These are phyloP conservation scores for Primulina huaijiensis DNA, from an alignment of 257 asterid species.

Conservation along the genomic window DNA sequence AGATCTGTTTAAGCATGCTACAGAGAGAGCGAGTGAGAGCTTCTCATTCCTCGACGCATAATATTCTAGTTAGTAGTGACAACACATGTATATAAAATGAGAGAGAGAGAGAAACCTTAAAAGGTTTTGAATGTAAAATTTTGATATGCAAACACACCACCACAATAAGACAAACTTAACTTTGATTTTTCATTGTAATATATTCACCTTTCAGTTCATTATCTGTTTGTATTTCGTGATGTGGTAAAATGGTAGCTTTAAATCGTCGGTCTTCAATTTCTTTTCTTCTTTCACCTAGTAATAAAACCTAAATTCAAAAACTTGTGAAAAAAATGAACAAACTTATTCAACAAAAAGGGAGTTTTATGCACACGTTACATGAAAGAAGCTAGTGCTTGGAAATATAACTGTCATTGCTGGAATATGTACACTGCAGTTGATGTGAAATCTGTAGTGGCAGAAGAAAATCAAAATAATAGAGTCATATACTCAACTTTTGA, in stretches of 20 bases:
- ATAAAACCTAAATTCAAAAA: background rate
- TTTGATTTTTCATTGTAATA: background rate
- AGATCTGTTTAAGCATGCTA: slow-evolving; percentile 37
- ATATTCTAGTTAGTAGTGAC: background rate
- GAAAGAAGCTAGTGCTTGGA: background rate
- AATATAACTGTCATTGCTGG: background rate
- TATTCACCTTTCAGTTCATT: background rate
- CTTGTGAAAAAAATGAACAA: too few relatives aligned
- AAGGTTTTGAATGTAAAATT: background rate
- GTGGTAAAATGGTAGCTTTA: background rate
- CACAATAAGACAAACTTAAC: background rate
- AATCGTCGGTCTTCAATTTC: background rate
- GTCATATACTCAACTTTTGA: background rate
- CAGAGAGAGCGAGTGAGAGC: background rate
- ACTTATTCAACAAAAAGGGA: background rate
- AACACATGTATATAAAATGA: background rate
- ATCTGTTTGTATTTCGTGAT: background rate
- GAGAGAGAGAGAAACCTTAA: background rate
- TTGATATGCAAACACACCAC: background rate
- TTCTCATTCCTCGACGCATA: background rate
- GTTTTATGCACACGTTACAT: too few relatives aligned
- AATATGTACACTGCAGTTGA: background rate
- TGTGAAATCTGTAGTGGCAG: background rate
- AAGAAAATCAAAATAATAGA: background rate
- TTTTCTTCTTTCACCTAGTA: background rate